Evolutionary conservation across 2,329 filamentous ascomycete genomes (phyloP).

Genomic region (Magnaporthiopsis incrustans): DNA sequence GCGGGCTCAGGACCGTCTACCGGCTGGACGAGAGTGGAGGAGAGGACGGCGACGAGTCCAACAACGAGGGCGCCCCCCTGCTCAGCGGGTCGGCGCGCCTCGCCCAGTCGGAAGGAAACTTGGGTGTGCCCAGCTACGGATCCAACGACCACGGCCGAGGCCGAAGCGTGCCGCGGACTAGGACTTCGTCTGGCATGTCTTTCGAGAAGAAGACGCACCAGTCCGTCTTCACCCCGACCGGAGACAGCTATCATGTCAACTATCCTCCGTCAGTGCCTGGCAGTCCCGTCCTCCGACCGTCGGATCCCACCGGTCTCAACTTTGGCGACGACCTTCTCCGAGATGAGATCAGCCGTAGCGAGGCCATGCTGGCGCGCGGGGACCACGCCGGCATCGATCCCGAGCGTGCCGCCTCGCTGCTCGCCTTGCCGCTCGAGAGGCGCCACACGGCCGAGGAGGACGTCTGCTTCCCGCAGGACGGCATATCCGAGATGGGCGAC

Average conservation of each 20-base stretch:
- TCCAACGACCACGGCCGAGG: slow-evolving; percentile 29
- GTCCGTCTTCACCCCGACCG: slow-evolving; percentile 15
- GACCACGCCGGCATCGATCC: slow-evolving; percentile 11
- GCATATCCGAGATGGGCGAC: slow-evolving; percentile 71
- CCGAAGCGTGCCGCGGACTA: slow-evolving; percentile 25
- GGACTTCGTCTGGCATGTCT: slow-evolving; percentile 42
- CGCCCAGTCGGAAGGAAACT: slow-evolving; percentile 21
- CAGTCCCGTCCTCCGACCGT: slow-evolving; percentile 45
- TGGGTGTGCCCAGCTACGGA: slow-evolving; percentile 29
- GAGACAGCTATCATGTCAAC: slow-evolving; percentile 54
- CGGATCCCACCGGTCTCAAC: slow-evolving; percentile 43
- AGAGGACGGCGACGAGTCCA: slow-evolving; percentile 33
- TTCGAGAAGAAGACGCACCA: slow-evolving; percentile 33
- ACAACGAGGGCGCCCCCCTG: slow-evolving; percentile 47
- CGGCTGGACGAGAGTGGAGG: slow-evolving; percentile 32
- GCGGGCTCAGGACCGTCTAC: slow-evolving; percentile 17
- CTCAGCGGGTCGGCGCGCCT: slow-evolving; percentile 35
- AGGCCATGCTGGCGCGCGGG: slow-evolving; percentile 5
- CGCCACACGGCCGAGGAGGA: slow-evolving; percentile 66
- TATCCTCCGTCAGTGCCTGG: slow-evolving; percentile 61
- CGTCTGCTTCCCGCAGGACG: slow-evolving; percentile 82
- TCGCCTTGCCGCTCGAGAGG: slow-evolving; percentile 30
- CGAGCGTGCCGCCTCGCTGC: slow-evolving; percentile 19
- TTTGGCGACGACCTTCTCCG: slow-evolving; percentile 66
- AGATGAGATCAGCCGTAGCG: slow-evolving; percentile 41